These are phyloP conservation scores for Coemansia sp. DNA, from an alignment of 192 early-diverging fungal species.

Conservation along the genomic window DNA sequence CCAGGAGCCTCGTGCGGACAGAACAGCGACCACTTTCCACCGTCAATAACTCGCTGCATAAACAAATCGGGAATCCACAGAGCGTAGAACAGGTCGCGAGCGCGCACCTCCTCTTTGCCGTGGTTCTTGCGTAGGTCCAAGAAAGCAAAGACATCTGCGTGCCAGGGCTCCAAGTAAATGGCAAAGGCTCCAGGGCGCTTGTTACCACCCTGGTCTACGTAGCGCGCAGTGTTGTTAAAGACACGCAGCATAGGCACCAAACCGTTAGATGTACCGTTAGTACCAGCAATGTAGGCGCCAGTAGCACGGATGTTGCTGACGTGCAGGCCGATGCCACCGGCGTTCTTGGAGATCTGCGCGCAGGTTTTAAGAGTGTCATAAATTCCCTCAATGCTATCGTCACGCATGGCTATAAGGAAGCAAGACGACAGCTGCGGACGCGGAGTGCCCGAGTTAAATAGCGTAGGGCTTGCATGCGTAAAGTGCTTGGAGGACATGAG, in stretches of 20 bases:
- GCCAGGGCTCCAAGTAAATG: conserved; percentile 98
- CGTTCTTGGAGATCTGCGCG: conserved; percentile 97
- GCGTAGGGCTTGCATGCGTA: conserved; percentile 94
- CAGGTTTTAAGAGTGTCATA: conserved; percentile 97
- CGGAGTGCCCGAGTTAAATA: conserved; percentile 98
- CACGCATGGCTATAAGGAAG: conserved; percentile 93
- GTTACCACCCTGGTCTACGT: conserved; percentile 99
- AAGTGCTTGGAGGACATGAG: conserved; percentile 92
- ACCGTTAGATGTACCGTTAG: conserved; percentile 95
- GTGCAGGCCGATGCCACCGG: conserved; percentile 95
- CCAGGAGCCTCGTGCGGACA: conserved; percentile 92
- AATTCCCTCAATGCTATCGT: conserved; percentile 97
- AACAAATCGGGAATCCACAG: conserved; percentile 98
- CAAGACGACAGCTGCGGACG: conserved; percentile 92
- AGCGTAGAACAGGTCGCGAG: conserved; percentile 96
- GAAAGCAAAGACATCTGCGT: conserved; percentile 95
- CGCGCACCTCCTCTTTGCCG: conserved; percentile 96
- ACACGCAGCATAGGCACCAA: conserved; percentile 97
- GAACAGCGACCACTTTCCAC: conserved; percentile 93
- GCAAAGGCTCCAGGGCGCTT: conserved; percentile 98
- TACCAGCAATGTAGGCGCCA: conserved; percentile 97
- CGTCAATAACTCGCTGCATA: conserved; percentile 93
- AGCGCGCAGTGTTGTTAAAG: conserved; percentile 97
- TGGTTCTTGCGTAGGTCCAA: conserved; percentile 96
- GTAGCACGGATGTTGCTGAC: conserved; percentile 95